A percentile compares a stretch with the other conserved stretches of the same genome.
Evolutionary conservation across 164 flowering plant species (phyloP).

Genomic region (Stephania japonica): DNA sequence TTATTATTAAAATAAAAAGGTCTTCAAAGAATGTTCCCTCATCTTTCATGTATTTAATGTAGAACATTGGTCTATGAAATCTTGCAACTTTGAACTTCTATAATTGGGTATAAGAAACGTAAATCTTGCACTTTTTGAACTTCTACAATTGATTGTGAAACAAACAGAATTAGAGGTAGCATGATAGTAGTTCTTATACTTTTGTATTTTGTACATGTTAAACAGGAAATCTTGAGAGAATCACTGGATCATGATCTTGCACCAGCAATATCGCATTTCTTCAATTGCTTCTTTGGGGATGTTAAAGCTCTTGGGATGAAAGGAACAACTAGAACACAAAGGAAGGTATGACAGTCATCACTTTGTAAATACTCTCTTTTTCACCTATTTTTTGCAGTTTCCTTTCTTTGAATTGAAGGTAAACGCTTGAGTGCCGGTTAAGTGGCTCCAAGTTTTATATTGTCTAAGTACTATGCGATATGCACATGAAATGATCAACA

Average conservation of each 20-base stretch:
- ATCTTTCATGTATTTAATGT: background rate
- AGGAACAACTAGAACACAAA: conserved; percentile 33
- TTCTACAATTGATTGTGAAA: background rate
- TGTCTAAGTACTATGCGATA: no score
- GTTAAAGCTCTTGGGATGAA: conserved; percentile 38
- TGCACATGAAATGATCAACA: no score
- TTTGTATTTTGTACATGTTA: background rate
- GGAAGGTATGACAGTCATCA: conserved; percentile 47
- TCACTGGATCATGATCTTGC: conserved; percentile 90
- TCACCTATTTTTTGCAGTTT: no score
- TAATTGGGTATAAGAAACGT: background rate
- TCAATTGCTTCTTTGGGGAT: conserved; percentile 83
- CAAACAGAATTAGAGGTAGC: background rate
- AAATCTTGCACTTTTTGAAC: background rate
- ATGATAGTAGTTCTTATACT: background rate
- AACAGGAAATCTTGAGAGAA: conserved; percentile 78
- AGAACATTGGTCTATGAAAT: background rate
- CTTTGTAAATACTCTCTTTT: background rate
- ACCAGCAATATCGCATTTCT: conserved; percentile 69
- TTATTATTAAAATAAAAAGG: background rate
- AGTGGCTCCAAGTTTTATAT: no score
- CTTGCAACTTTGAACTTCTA: background rate
- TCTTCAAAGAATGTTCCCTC: background rate
- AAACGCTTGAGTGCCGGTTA: no score
- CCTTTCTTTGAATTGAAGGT: no score